Percentiles rank a stretch among this genome's conserved stretches.
Conservation (phyloP, 1,284 basidiomycete genomes). For the Agroathelia rolfsii region DNA sequence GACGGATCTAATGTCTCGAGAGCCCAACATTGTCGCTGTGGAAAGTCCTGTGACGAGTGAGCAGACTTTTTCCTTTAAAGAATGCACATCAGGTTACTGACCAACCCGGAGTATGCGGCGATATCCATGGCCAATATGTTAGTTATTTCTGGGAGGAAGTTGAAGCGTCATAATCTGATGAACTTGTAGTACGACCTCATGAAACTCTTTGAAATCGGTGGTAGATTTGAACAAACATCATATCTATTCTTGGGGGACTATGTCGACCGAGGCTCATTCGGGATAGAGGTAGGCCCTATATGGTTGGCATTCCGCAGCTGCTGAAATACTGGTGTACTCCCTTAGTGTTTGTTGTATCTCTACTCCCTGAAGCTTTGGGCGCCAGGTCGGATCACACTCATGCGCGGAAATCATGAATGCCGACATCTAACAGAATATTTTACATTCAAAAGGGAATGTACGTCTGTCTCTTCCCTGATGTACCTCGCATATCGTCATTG, state of each 20-base stretch:
- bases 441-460: slow-evolving; percentile 93
- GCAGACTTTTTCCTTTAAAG: slow-evolving; percentile 22
- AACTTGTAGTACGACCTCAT: slow-evolving; percentile 83
- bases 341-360: slow-evolving; percentile 77
- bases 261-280: slow-evolving; percentile 94
- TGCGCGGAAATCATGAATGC: slow-evolving; percentile 98
- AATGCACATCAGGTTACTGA: slow-evolving; percentile 7
- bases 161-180: slow-evolving; percentile 10
- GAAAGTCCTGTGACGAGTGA: slow-evolving; percentile 89
- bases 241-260: slow-evolving; percentile 99
- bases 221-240: slow-evolving; percentile 76
- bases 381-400: slow-evolving; percentile 81
- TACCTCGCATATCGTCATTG: slow-evolving; percentile 8
- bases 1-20: slow-evolving; percentile 68
- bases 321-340: slow-evolving; percentile 10
- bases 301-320: slow-evolving; percentile 8
- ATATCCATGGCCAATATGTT: slow-evolving; percentile 98
- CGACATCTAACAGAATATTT: slow-evolving; percentile 95
- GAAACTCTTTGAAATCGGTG: slow-evolving; percentile 97
- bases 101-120: slow-evolving; percentile 70
- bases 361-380: slow-evolving; percentile 93
- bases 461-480: slow-evolving; percentile 14
- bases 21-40: slow-evolving; percentile 83
- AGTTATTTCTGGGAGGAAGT: too few species aligned
- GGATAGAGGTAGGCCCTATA: slow-evolving; percentile 66